A percentile compares a stretch with the other conserved stretches of the same genome.
Conservation (phyloP, 352 stramenopile species). For the Globisporangium nodosum region DNA sequence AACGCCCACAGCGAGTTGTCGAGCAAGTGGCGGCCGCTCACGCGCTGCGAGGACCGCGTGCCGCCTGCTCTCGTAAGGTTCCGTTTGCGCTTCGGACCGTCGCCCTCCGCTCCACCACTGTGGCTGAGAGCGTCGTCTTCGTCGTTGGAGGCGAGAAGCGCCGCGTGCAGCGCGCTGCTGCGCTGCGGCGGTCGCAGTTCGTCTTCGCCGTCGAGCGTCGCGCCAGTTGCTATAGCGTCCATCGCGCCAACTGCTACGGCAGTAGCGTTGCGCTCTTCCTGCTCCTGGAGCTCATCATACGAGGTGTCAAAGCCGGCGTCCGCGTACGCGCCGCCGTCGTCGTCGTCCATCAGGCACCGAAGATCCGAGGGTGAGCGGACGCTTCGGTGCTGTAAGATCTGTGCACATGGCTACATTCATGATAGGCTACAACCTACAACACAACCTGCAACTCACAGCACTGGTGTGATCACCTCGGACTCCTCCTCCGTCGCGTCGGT, state of each 20-base stretch:
- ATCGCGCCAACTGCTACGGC: too few species aligned
- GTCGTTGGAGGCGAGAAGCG: background rate
- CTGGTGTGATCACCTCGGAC: background rate
- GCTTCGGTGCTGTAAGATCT: too few species aligned
- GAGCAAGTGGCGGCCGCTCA: conserved; percentile 20
- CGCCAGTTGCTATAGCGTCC: too few species aligned
- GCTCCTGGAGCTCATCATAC: too few species aligned
- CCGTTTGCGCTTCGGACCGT: conserved; percentile 17
- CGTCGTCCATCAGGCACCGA: too few species aligned
- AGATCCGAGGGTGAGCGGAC: too few species aligned
- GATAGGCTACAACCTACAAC: too few species aligned
- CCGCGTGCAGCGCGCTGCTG: background rate
- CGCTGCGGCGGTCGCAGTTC: background rate
- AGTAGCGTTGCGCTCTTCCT: too few species aligned
- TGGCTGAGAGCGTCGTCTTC: background rate
- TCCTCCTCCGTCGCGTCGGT: background rate
- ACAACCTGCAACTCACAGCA: background rate
- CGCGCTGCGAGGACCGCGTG: conserved; percentile 1
- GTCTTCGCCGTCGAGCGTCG: background rate
- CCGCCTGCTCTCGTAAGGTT: background rate
- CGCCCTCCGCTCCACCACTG: conserved; percentile 9
- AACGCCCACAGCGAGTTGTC: conserved; percentile 47
- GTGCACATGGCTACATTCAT: too few species aligned
- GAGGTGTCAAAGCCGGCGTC: too few species aligned
- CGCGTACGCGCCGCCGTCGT: too few species aligned